A percentile compares a stretch with the other conserved stretches of the same genome.
These are phyloP conservation scores for Sporothrix schenckii DNA, from an alignment of 2,329 filamentous ascomycete genomes.

Conservation along the genomic window DNA sequence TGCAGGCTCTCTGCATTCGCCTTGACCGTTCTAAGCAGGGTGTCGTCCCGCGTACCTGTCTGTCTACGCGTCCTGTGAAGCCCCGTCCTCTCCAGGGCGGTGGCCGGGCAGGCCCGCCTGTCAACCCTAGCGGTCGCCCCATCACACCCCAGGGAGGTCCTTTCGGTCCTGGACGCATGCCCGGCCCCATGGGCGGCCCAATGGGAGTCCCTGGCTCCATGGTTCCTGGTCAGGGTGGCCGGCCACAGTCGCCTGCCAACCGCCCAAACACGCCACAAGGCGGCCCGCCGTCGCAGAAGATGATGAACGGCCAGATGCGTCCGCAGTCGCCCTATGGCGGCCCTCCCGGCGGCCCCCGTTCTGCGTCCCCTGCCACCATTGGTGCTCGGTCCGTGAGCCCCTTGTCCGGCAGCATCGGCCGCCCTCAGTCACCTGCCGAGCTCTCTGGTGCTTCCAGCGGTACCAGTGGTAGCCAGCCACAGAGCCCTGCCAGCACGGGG, in stretches of 20 bases:
- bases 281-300: conserved; percentile 42
- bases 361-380: conserved; percentile 43
- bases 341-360: conserved; percentile 35
- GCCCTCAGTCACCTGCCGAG: not conserved
- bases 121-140: conserved; percentile 38
- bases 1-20: conserved; percentile 81
- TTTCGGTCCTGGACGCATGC: conserved; percentile 36
- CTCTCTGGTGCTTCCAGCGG: conserved; percentile 41
- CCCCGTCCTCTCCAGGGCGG: conserved; percentile 64
- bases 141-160: conserved; percentile 47
- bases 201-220: conserved; percentile 24
- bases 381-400: conserved; percentile 44
- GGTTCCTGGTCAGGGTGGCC: conserved; percentile 9
- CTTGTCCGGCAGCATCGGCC: conserved; percentile 25
- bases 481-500: conserved; percentile 48
- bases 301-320: conserved; percentile 39
- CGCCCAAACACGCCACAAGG: conserved; percentile 36
- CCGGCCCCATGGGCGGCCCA: conserved; percentile 12
- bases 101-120: conserved; percentile 38
- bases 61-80: conserved; percentile 90
- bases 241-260: conserved; percentile 34
- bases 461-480: conserved; percentile 53
- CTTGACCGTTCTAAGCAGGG: conserved; percentile 91
- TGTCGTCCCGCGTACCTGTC: conserved; percentile 88
- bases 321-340: conserved; percentile 50